Base-by-base conservation (phyloP, 176 grass and related monocot genomes). In the Puccinellia tenuiflora region DNA sequence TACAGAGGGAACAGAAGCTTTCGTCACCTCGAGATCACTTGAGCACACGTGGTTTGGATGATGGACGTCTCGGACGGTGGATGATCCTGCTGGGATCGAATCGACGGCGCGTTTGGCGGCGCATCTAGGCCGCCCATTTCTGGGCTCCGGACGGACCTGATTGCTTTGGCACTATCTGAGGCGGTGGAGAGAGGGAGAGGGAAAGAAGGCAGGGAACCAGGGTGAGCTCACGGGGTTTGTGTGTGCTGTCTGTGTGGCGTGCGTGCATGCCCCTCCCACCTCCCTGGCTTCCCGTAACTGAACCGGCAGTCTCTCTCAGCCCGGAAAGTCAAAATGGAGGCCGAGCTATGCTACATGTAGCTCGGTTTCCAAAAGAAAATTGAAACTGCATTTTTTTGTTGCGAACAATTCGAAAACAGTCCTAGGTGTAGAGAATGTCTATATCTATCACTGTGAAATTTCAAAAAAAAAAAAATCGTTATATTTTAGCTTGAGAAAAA, bases 141-240 rank as follows among this genome's bases (percentile, higher is more conserved):
- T 3, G 12, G 22, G 17, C 33, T 2, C 3, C 9, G 2, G 55
- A 24, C 1, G 42, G 67, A 0, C 18, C 33, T 0, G 63, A 77
- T 70, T 26, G 5, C 43, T 85, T 77, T 86, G 88, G 81, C 73
- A 43, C 62, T 28, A 8, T 35, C 1, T 13, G 34, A 29, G 39
- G 15, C 3, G 15, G 46, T 48, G 45, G 12, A 2, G 0, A 17
- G 43, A 2, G 0, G 5, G 43, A 46, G 46, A 17, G 46, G 15
- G 46, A 48, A 48, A 12, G 28, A 10, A 75, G 6, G 38, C 40
- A 14, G 9, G 5, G 51, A 43, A 62, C 69, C 39, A 28, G 42
- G 42, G 24, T 17, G 67, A 10, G 39, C 29, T 38, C 80, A 84
- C 73, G 84, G 38, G 88, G 65, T 86, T 74, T 43, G 79, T 55